These are phyloP conservation scores for Acanthamoeba lenticulata DNA, from an alignment of 208 protist species.

Conservation along the genomic window DNA sequence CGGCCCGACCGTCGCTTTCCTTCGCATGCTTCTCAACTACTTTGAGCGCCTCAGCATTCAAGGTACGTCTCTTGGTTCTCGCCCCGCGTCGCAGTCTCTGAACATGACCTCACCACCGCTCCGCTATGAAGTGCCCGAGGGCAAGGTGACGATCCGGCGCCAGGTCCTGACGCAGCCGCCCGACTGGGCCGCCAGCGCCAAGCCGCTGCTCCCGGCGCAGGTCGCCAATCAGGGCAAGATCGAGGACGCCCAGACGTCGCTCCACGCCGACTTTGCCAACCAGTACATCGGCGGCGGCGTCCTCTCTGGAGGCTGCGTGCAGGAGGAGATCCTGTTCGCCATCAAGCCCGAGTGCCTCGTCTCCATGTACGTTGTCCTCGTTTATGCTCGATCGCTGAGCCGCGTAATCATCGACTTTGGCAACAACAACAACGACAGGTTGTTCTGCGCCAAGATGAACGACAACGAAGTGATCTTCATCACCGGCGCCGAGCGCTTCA, in stretches of 20 bases:
- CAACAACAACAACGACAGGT: constrained; percentile 27
- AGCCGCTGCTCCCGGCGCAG: not conserved
- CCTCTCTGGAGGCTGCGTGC: constrained; percentile 88
- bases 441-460: constrained; percentile 87
- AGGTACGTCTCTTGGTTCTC: not conserved
- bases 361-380: not conserved
- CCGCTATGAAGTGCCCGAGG: not conserved
- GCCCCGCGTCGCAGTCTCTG: too few species aligned
- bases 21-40: constrained; percentile 36
- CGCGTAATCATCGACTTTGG: too few species aligned
- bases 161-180: not conserved
- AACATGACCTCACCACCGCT: not conserved
- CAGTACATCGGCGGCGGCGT: constrained; percentile 90
- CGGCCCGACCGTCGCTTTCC: not conserved
- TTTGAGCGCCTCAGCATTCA: constrained; percentile 28
- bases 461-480: constrained; percentile 89
- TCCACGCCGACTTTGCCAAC: constrained; percentile 94
- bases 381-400: not conserved
- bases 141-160: constrained; percentile 14
- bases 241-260: constrained; percentile 81
- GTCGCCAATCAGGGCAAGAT: constrained; percentile 74
- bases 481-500: constrained; percentile 84
- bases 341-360: constrained; percentile 89
- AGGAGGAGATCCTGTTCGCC: constrained; percentile 93
- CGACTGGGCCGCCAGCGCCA: constrained; percentile 44